phyloP scores from a whole-genome alignment of 768 basidiomycete species.

The Leccinum longicurvipes region DNA sequence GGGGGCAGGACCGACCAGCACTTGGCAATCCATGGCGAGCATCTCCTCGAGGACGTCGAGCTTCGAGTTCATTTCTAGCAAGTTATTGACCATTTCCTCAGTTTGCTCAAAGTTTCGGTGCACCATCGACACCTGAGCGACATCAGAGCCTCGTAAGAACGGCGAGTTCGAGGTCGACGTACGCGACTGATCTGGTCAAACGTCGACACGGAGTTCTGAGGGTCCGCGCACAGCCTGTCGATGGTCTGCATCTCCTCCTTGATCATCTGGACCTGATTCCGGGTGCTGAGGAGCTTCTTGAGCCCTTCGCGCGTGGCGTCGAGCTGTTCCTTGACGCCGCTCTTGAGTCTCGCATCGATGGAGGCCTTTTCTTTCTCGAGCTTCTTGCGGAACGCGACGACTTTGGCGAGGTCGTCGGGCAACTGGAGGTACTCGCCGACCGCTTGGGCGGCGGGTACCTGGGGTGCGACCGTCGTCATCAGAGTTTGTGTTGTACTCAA shows the following conservation, averaged over 20 bases:
- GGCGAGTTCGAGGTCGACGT: conserved; percentile 27
- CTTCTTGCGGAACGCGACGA: conserved; percentile 86
- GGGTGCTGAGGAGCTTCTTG: conserved; percentile 72
- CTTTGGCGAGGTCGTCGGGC: conserved; percentile 89
- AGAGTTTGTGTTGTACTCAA: not conserved
- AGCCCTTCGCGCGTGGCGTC: conserved; percentile 88
- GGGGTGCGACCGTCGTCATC: conserved; percentile 45
- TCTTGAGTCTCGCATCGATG: conserved; percentile 86
- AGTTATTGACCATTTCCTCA: conserved; percentile 91
- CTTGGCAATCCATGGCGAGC: conserved; percentile 68
- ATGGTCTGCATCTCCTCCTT: conserved; percentile 84
- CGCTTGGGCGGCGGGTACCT: conserved; percentile 77
- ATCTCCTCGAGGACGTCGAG: conserved; percentile 76
- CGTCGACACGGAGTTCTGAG: conserved; percentile 71
- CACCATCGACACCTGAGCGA: conserved; percentile 86
- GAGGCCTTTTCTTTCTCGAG: conserved; percentile 95
- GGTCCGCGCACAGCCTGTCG: conserved; percentile 74
- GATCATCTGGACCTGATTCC: conserved; percentile 73
- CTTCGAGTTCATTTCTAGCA: conserved; percentile 87
- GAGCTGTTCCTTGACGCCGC: conserved; percentile 89
- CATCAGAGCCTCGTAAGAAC: not conserved
- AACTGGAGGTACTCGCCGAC: conserved; percentile 89
- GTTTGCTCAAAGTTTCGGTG: conserved; percentile 94
- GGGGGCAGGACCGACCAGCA: conserved; percentile 82
- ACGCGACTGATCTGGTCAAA: conserved; percentile 97